Evolutionary conservation across 768 basidiomycete species (phyloP).

Genomic region (Lactarius pseudohatsudake): DNA sequence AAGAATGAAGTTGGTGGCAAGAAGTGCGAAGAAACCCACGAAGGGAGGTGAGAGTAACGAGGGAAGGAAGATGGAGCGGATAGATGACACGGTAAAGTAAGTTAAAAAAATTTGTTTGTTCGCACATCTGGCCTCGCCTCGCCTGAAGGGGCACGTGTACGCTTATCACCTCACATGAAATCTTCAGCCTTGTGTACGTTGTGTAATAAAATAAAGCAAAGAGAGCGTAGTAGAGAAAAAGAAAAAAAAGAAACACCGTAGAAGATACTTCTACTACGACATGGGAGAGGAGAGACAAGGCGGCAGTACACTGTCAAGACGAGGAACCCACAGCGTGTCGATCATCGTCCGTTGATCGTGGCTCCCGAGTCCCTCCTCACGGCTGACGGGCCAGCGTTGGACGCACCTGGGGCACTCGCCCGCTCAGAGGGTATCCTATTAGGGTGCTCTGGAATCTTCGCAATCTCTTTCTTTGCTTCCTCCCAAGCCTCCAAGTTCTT

Average conservation of each 20-base stretch:
- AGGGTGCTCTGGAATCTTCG: conserved; percentile 87
- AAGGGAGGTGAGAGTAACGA: not conserved
- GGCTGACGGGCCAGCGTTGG: conserved; percentile 32
- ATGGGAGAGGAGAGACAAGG: not conserved
- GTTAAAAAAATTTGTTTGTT: not conserved
- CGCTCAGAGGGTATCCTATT: conserved; percentile 56
- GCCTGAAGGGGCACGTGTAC: not conserved
- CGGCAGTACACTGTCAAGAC: not conserved
- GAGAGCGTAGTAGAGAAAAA: not conserved
- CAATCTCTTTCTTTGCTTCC: conserved; percentile 89
- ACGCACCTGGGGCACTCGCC: conserved; percentile 32
- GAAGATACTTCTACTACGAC: conserved; percentile 7
- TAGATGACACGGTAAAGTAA: not conserved
- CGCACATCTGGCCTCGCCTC: not conserved
- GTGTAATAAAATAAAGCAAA: conserved; percentile 3
- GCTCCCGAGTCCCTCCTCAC: conserved; percentile 66
- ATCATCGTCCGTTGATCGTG: conserved; percentile 63
- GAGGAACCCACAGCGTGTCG: not conserved
- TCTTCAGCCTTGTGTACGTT: not conserved
- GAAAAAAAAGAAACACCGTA: conserved; percentile 4
- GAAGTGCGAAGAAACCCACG: conserved; percentile 1
- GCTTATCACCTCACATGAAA: not conserved
- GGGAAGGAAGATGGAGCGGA: not conserved
- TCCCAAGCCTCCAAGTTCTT: conserved; percentile 98
- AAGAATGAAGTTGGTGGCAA: not conserved